These are phyloP conservation scores for Cryphonectria radicalis DNA, from an alignment of 2,329 filamentous ascomycete species.

Conservation along the genomic window DNA sequence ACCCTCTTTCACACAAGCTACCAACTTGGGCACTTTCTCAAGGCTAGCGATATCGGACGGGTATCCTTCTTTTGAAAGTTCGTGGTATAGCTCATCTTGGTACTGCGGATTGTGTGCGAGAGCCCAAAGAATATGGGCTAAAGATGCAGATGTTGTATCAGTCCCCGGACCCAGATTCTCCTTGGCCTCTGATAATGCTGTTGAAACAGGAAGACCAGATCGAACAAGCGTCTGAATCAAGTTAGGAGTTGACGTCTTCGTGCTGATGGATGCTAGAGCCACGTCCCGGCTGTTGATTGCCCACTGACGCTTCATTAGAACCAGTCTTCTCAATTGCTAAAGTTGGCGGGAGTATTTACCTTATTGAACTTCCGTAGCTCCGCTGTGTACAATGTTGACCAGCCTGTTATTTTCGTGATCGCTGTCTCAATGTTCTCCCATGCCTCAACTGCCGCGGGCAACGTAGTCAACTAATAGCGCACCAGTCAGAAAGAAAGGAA, in stretches of 20 bases:
- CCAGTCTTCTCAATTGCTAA: background rate
- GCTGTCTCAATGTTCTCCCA: constrained; percentile 9
- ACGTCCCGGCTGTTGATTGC: background rate
- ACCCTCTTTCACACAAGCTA: constrained; percentile 37
- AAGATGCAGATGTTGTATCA: constrained; percentile 38
- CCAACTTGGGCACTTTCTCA: constrained; percentile 33
- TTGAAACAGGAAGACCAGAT: constrained; percentile 33
- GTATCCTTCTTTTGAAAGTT: constrained; percentile 31
- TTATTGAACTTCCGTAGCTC: background rate
- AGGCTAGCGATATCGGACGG: constrained; percentile 34
- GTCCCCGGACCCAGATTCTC: constrained; percentile 40
- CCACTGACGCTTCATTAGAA: constrained; percentile 6
- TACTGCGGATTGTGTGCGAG: constrained; percentile 35
- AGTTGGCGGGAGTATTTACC: background rate
- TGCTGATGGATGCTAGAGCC: background rate
- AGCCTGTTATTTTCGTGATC: background rate
- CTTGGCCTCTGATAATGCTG: constrained; percentile 37
- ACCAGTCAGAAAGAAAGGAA: background rate
- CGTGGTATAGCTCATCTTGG: constrained; percentile 34
- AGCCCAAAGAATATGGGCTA: constrained; percentile 39
- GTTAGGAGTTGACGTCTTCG: constrained; percentile 23
- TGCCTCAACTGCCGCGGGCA: background rate
- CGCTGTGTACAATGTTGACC: constrained; percentile 5
- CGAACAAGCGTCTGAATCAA: constrained; percentile 33
- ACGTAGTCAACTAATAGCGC: constrained; percentile 12